Conservation (phyloP, 176 grass and related monocot genomes). For the Puya raimondii region DNA sequence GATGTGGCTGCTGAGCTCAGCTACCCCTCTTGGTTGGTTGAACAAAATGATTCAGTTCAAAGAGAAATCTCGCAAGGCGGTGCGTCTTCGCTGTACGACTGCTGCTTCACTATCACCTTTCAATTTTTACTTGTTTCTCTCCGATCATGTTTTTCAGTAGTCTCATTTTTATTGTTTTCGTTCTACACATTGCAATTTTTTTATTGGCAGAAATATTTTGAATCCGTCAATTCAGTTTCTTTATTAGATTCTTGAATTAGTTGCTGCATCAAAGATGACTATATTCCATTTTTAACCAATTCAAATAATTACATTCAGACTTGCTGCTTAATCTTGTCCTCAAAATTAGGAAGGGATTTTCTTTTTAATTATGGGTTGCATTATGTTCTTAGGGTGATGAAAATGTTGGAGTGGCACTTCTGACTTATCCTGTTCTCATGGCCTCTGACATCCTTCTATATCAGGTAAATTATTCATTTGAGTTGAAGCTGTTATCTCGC, state of each 20-base stretch:
- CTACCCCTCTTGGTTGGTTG: slow-evolving; percentile 89
- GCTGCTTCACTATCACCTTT: slow-evolving; percentile 44
- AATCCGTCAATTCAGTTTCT: too few relatives aligned
- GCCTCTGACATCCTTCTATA: slow-evolving; percentile 98
- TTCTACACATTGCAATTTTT: too few relatives aligned
- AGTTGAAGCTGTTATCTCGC: not conserved
- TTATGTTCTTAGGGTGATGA: slow-evolving; percentile 62
- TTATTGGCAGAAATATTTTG: not conserved
- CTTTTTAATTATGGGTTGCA: not conserved
- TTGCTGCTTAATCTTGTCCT: not conserved
- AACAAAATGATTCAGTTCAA: slow-evolving; percentile 99
- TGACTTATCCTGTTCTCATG: slow-evolving; percentile 97
- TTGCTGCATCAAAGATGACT: too few relatives aligned
- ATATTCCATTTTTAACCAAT: too few relatives aligned
- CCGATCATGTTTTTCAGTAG: not conserved
- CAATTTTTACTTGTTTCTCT: not conserved
- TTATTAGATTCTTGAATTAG: too few relatives aligned
- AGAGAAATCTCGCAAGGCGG: slow-evolving; percentile 98
- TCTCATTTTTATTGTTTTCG: too few relatives aligned
- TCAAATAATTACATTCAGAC: too few relatives aligned
- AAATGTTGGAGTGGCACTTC: slow-evolving; percentile 92
- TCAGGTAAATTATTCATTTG: slow-evolving; percentile 52
- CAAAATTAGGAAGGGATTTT: not conserved
- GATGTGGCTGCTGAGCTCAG: slow-evolving; percentile 98
- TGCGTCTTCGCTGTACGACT: slow-evolving; percentile 86